A percentile compares a stretch with the other conserved stretches of the same genome.
These are phyloP conservation scores for Harringtonia aguacate DNA, from an alignment of 2,329 filamentous ascomycete species.

Conservation along the genomic window DNA sequence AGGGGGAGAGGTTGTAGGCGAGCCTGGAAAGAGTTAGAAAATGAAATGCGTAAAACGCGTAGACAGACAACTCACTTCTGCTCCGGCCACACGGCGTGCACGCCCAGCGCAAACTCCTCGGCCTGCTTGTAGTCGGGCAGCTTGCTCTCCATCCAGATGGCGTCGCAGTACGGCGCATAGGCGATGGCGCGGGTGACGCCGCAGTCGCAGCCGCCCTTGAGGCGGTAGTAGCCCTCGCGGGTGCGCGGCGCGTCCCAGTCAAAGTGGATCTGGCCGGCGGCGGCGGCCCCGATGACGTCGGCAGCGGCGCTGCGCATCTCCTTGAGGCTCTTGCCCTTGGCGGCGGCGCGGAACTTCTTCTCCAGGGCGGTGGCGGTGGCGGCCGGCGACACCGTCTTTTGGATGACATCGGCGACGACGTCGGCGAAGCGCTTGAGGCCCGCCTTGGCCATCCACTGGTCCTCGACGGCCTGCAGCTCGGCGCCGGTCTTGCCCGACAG, in stretches of 20 bases:
- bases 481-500: conserved; percentile 67
- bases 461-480: conserved; percentile 83
- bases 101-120: conserved; percentile 83
- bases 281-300: conserved; percentile 62
- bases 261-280: conserved; percentile 67
- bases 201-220: conserved; percentile 83
- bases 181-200: conserved; percentile 84
- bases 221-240: conserved; percentile 88
- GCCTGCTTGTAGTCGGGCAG: conserved; percentile 86
- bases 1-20: conserved; percentile 95
- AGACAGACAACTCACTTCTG: conserved; percentile 60
- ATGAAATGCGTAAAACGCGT: not conserved
- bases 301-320: conserved; percentile 76
- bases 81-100: conserved; percentile 90
- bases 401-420: conserved; percentile 72
- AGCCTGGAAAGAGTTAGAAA: conserved; percentile 46
- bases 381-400: conserved; percentile 23
- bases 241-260: conserved; percentile 94
- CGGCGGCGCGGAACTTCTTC: conserved; percentile 54
- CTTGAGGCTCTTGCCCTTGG: conserved; percentile 74
- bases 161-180: conserved; percentile 86
- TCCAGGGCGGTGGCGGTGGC: conserved; percentile 48
- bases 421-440: conserved; percentile 83
- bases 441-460: conserved; percentile 72
- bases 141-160: conserved; percentile 99